Conservation (phyloP, 1,139 yeast species). For the Suhomyces bolitotheri region DNA sequence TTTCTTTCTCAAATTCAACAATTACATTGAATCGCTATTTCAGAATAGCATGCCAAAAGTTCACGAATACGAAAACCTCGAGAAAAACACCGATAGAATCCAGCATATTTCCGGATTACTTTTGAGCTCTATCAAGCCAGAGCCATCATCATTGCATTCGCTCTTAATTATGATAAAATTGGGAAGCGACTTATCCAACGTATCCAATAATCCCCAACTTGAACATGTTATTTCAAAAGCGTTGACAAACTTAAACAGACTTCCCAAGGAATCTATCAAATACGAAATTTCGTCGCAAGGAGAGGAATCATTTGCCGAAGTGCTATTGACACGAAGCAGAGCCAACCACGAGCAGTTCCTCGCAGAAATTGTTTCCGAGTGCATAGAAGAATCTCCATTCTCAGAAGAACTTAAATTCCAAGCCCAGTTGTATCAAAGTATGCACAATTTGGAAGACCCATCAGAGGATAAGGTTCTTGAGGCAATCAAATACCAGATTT, state of each 20-base stretch:
- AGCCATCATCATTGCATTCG: constrained; percentile 13
- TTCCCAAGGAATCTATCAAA: constrained; percentile 1
- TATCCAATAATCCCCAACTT: constrained; percentile 15
- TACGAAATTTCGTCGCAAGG: constrained; percentile 12
- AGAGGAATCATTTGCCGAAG: constrained; percentile 28
- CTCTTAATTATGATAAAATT: constrained; percentile 24
- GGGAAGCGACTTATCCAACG: constrained; percentile 27
- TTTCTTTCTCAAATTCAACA: constrained; percentile 24
- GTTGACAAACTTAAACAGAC: constrained; percentile 2
- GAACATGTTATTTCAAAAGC: constrained; percentile 1
- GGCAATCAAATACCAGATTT: constrained; percentile 3
- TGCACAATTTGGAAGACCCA: constrained; percentile 3
- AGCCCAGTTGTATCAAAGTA: constrained; percentile 17
- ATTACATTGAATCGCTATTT: constrained; percentile 34
- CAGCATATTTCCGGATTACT: constrained; percentile 24
- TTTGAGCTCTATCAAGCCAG: constrained; percentile 11
- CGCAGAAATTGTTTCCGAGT: constrained; percentile 18
- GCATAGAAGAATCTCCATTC: neutral
- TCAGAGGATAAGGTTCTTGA: constrained; percentile 15
- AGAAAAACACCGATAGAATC: constrained; percentile 33
- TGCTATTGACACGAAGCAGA: constrained; percentile 20
- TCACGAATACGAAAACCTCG: constrained; percentile 39
- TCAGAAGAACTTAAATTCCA: constrained; percentile 21
- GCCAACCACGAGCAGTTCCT: constrained; percentile 13
- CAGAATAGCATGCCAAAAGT: constrained; percentile 29